Percentiles rank a stretch among this genome's conserved stretches.
These are phyloP conservation scores for Metschnikowia arizonensis DNA, from an alignment of 805 yeast genomes.

Conservation along the genomic window DNA sequence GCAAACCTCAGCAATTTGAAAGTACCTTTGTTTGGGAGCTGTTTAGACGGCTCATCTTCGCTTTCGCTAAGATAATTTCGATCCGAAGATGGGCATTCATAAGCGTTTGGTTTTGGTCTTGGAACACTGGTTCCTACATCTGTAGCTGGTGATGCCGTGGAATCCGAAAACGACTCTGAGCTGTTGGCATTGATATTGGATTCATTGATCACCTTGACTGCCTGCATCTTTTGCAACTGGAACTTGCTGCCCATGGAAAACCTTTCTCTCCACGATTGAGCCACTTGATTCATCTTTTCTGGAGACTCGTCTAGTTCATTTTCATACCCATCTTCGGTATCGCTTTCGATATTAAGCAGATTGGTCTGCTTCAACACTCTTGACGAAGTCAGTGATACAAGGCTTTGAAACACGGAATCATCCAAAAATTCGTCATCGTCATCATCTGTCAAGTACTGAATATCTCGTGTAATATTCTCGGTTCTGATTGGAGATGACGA, in stretches of 20 bases:
- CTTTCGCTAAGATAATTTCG: slow-evolving; percentile 15
- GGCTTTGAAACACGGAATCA: slow-evolving; percentile 11
- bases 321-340: slow-evolving; percentile 27
- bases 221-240: slow-evolving; percentile 2
- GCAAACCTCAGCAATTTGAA: slow-evolving; percentile 17
- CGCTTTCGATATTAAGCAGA: slow-evolving; percentile 11
- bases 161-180: slow-evolving; percentile 9
- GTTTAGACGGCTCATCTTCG: slow-evolving; percentile 8
- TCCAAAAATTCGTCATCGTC: slow-evolving; percentile 14
- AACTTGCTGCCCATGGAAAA: slow-evolving; percentile 11
- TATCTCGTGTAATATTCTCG: slow-evolving; percentile 6
- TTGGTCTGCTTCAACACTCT: not conserved
- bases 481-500: slow-evolving; percentile 24
- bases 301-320: slow-evolving; percentile 43
- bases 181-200: not conserved
- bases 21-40: not conserved
- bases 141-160: slow-evolving; percentile 7
- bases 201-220: slow-evolving; percentile 6
- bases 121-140: not conserved
- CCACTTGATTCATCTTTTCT: slow-evolving; percentile 19
- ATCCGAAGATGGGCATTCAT: slow-evolving; percentile 15
- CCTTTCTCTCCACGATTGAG: slow-evolving; percentile 13
- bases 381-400: slow-evolving; percentile 7
- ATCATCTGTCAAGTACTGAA: slow-evolving; percentile 17
- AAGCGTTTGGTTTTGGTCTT: not conserved